Base-by-base conservation (phyloP, 78 protist genomes). In the Trichosphaerium sp. region DNA sequence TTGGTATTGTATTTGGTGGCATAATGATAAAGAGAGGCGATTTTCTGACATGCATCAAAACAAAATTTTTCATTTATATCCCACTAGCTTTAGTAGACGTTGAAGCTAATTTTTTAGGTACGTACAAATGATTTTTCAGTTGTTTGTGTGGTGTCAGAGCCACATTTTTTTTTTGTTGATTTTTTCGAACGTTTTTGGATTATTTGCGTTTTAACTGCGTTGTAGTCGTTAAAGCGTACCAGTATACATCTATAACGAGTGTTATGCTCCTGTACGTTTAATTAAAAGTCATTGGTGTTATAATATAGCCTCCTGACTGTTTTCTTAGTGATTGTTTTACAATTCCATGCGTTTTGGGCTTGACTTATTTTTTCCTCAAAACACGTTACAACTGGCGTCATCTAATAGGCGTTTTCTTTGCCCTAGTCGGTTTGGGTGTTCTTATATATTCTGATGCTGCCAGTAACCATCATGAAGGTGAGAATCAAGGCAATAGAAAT, bases 71-170 rank as follows among this genome's bases (percentile, higher is more conserved):
- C 10, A 60, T 63, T 4, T 39, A 64, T 23, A 31, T 58, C 25
- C 78, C 80, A 28, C 49, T 80, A 60, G 75, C 87, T 26, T 39
- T 85, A 26, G 60, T 80, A 15, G 93, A 88, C 65, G 82, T 88
- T 42, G 93, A 88, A 57, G 93, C 88, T 18, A 88, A 88, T 38
- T 88, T 55, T 28, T 38, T 69, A 32, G 60, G 43, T 0, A 61
- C 48, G 28, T 2, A n/a, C n/a, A n/a, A n/a, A 32, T 7, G 41
- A 14, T 34, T n/a, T 54, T 54, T 10, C 29, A 12, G 28, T 54
- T 54, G 11, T 7, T 34, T 34, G 11, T 34, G 28, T 34, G 11
- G 28, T 29, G 11, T 14, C 11, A 11, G 41, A 32, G 7, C 7
- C 59, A 12, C 7, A 54, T n/a, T 54, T 7, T 54, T 34, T 18